These are phyloP conservation scores for Claviceps capensis DNA, from an alignment of 2,329 filamentous ascomycete genomes.

Conservation along the genomic window DNA sequence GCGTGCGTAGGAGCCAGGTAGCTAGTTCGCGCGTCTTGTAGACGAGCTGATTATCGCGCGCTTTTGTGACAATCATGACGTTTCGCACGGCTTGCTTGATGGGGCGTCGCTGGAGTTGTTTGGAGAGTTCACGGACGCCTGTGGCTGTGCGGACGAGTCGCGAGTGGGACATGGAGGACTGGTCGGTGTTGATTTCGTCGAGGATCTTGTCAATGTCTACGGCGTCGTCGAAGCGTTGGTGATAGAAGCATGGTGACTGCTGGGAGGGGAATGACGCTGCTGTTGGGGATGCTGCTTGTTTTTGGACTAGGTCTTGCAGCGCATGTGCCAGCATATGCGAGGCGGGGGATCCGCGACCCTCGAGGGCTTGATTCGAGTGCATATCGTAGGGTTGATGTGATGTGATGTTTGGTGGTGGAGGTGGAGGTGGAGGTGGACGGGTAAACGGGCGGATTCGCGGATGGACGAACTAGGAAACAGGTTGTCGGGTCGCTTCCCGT, in stretches of 20 bases:
- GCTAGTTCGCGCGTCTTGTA: constrained; percentile 77
- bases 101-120: constrained; percentile 82
- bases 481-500: too few relatives aligned
- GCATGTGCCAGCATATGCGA: constrained; percentile 52
- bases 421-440: too few relatives aligned
- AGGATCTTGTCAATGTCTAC: constrained; percentile 91
- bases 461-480: too few relatives aligned
- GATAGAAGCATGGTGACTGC: constrained; percentile 93
- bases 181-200: constrained; percentile 81
- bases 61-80: constrained; percentile 98
- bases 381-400: constrained; percentile 34
- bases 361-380: constrained; percentile 30
- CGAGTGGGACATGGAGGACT: constrained; percentile 75
- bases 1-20: constrained; percentile 76
- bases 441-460: too few relatives aligned
- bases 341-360: constrained; percentile 28
- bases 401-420: too few relatives aligned
- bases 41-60: constrained; percentile 86
- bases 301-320: constrained; percentile 37
- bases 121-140: constrained; percentile 86
- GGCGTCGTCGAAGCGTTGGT: constrained; percentile 90
- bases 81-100: constrained; percentile 85
- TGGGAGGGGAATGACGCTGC: constrained; percentile 36
- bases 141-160: constrained; percentile 90
- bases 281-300: constrained; percentile 20